Evolutionary conservation across 31 red algal species (phyloP).

Genomic region (Porphyra umbilicalis): DNA sequence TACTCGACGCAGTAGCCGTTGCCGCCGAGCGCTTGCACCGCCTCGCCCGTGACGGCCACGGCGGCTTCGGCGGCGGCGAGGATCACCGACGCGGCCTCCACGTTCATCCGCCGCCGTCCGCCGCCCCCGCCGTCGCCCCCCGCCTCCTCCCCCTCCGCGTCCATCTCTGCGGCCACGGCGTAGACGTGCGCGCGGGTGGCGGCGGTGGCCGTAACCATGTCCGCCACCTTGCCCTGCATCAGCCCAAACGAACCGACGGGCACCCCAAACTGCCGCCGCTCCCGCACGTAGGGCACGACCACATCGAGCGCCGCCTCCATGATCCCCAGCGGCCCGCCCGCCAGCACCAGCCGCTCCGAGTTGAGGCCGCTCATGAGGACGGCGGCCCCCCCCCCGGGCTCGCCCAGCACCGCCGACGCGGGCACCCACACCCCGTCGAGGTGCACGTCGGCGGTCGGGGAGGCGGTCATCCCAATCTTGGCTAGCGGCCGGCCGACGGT

Average conservation of each 20-base stretch:
- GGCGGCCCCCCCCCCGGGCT: slow-evolving; percentile 11
- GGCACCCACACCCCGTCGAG: slow-evolving; percentile 34
- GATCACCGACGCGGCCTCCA: slow-evolving; percentile 37
- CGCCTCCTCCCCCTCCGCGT: background rate
- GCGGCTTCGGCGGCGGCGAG: slow-evolving; percentile 33
- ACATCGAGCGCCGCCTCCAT: slow-evolving; percentile 52
- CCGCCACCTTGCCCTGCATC: slow-evolving; percentile 40
- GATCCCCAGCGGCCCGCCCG: slow-evolving; percentile 50
- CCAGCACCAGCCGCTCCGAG: slow-evolving; percentile 36
- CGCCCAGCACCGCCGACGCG: slow-evolving; percentile 22
- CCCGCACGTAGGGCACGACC: slow-evolving; percentile 38
- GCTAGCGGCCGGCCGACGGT: slow-evolving; percentile 34
- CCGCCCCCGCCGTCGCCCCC: background rate
- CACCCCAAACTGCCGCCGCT: slow-evolving; percentile 31
- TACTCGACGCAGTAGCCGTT: slow-evolving; percentile 53
- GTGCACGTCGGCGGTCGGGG: slow-evolving; percentile 27
- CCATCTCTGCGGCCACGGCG: slow-evolving; percentile 12
- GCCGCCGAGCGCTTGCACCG: slow-evolving; percentile 41
- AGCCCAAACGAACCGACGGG: slow-evolving; percentile 36
- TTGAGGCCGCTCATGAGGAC: slow-evolving; percentile 51
- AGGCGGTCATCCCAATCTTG: slow-evolving; percentile 53
- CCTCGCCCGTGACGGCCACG: slow-evolving; percentile 19
- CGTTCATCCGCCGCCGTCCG: background rate
- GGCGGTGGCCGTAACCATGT: slow-evolving; percentile 25
- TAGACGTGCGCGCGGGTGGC: slow-evolving; percentile 20